phyloP scores from a whole-genome alignment of 2,329 filamentous ascomycete species.

The Furcasterigmium sp. region DNA sequence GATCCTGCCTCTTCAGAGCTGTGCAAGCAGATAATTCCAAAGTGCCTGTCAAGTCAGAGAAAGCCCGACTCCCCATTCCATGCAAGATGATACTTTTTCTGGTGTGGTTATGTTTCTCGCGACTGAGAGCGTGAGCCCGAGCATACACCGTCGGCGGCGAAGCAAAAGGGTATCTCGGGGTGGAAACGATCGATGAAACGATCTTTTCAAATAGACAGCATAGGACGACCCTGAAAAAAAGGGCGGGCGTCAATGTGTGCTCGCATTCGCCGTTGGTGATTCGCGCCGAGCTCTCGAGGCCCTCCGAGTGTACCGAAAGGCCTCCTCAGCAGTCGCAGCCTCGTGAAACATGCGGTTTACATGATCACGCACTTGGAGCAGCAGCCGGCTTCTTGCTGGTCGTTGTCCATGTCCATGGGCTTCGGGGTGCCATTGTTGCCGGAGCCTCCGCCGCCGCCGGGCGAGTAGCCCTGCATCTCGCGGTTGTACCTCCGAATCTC shows the following conservation, averaged over 20 bases:
- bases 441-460: conserved; percentile 60
- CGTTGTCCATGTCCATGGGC: conserved; percentile 76
- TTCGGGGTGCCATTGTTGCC: conserved; percentile 56
- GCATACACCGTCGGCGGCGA: background rate
- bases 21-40: no score
- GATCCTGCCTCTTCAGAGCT: no score
- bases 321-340: background rate
- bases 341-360: conserved; percentile 49
- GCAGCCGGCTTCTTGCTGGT: conserved; percentile 67
- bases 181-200: background rate
- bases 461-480: conserved; percentile 86
- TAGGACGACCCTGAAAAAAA: background rate
- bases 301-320: background rate
- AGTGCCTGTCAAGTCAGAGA: conserved; percentile 21
- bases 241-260: background rate
- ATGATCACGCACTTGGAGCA: conserved; percentile 85
- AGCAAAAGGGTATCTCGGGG: conserved; percentile 4
- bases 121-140: conserved; percentile 2
- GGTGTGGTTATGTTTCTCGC: conserved; percentile 4
- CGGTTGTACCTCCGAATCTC: conserved; percentile 98
- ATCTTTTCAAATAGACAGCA: background rate
- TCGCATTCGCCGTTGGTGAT: no score
- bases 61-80: conserved; percentile 29
- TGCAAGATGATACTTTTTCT: conserved; percentile 20
- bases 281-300: background rate